A percentile compares a stretch with the other conserved stretches of the same genome.
Evolutionary conservation across 176 grass and related monocot genomes (phyloP).

Genomic region (Oryza punctata): DNA sequence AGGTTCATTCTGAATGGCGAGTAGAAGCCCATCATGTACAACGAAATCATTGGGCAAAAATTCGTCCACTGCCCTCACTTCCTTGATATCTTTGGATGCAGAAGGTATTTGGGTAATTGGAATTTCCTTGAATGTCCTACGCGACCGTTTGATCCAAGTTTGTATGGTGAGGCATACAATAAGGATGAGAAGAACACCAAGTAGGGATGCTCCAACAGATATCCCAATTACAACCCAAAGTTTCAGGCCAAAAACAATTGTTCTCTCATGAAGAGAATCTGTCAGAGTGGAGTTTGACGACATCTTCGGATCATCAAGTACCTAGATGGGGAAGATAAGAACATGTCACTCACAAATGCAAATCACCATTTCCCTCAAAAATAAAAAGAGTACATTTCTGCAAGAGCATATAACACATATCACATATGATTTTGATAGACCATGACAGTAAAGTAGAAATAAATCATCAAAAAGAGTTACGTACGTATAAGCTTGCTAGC

Average conservation of each 20-base stretch:
- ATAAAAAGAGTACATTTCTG: background rate
- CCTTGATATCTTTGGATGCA: slow-evolving; percentile 85
- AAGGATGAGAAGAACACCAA: slow-evolving; percentile 72
- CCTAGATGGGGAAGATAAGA: slow-evolving; percentile 41
- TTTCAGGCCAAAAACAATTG: slow-evolving; percentile 81
- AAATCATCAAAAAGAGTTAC: background rate
- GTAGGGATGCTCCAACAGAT: slow-evolving; percentile 68
- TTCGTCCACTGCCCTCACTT: slow-evolving; percentile 67
- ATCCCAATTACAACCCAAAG: slow-evolving; percentile 96
- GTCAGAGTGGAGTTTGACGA: slow-evolving; percentile 75
- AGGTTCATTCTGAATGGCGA: slow-evolving; percentile 48
- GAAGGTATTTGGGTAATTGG: slow-evolving; percentile 71
- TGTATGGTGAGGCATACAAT: slow-evolving; percentile 68
- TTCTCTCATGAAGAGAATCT: slow-evolving; percentile 83
- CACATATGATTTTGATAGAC: background rate
- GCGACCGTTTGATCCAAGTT: slow-evolving; percentile 50
- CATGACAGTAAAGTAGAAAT: background rate
- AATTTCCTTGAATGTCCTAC: slow-evolving; percentile 51
- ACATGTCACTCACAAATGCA: background rate
- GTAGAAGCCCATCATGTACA: slow-evolving; percentile 64
- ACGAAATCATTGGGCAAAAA: slow-evolving; percentile 58
- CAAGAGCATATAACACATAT: background rate
- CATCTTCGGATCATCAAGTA: slow-evolving; percentile 60
- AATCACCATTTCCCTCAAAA: background rate
- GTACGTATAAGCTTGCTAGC: background rate